Conservation (phyloP, 192 early-diverging fungal genomes). For the Coemansia sp. region DNA sequence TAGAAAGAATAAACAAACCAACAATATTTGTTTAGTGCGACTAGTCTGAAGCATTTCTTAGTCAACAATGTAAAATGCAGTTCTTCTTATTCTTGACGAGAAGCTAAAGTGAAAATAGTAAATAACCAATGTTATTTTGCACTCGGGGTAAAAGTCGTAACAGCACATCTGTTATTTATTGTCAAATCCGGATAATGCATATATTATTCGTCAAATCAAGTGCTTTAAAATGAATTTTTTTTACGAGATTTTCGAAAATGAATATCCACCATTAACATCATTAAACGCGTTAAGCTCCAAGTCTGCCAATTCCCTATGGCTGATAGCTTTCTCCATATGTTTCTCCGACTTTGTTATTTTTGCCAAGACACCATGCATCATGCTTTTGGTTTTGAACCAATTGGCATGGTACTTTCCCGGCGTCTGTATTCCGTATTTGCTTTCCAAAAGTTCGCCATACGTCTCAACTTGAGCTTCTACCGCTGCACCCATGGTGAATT, state of each 20-base stretch:
- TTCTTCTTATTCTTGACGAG: too few relatives aligned
- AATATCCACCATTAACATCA: constrained; percentile 31
- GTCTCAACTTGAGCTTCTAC: constrained; percentile 4
- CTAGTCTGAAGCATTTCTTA: too few relatives aligned
- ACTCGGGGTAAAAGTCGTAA: too few relatives aligned
- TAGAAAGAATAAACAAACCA: too few relatives aligned
- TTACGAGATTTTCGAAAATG: constrained; percentile 29
- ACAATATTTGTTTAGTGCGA: too few relatives aligned
- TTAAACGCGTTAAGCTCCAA: constrained; percentile 43
- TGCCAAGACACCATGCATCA: constrained; percentile 16
- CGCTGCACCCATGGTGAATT: constrained; percentile 10
- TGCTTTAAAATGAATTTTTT: too few relatives aligned
- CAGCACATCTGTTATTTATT: too few relatives aligned
- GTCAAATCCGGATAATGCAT: too few relatives aligned
- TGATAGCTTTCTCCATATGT: constrained; percentile 23
- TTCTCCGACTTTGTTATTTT: constrained; percentile 33
- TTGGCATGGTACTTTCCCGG: constrained; percentile 47
- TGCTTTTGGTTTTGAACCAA: constrained; percentile 45
- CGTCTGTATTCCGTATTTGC: constrained; percentile 28
- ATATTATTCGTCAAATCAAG: too few relatives aligned
- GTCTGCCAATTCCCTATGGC: constrained; percentile 32
- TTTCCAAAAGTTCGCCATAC: constrained; percentile 13
- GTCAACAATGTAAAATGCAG: too few relatives aligned
- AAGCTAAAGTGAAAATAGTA: not conserved
- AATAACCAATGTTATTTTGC: not conserved